Conservation (phyloP, 441 rosid species). For the Kokia cookei region DNA sequence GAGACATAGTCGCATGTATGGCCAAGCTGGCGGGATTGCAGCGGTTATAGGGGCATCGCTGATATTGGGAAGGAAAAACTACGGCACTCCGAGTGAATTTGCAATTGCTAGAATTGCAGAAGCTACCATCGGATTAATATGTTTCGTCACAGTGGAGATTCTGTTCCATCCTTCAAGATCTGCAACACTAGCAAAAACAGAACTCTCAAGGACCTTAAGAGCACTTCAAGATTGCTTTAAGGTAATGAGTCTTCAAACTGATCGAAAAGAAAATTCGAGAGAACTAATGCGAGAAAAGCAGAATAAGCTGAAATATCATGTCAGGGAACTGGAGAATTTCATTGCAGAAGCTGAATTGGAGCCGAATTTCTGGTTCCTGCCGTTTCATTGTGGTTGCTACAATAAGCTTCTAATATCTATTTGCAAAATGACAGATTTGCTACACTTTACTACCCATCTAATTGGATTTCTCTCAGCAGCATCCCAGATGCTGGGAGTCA, state of each 20-base stretch:
- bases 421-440: constrained; percentile 36
- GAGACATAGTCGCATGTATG: constrained; percentile 67
- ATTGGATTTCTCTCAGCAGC: constrained; percentile 27
- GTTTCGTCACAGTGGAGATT: constrained; percentile 47
- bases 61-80: constrained; percentile 64
- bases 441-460: constrained; percentile 27
- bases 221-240: constrained; percentile 28
- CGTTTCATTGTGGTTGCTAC: constrained; percentile 30
- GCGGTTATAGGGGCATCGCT: constrained; percentile 60
- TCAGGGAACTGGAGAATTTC: constrained; percentile 31
- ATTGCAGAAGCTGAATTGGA: constrained; percentile 52
- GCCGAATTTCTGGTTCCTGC: constrained; percentile 60
- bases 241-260: constrained; percentile 19
- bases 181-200: constrained; percentile 49
- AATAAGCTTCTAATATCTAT: constrained; percentile 32
- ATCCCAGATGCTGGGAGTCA: constrained; percentile 6
- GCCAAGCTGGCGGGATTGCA: constrained; percentile 61
- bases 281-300: constrained; percentile 29
- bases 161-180: constrained; percentile 51
- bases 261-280: constrained; percentile 16
- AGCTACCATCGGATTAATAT: constrained; percentile 55
- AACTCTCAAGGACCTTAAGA: constrained; percentile 36
- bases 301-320: constrained; percentile 29
- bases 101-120: constrained; percentile 59
- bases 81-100: constrained; percentile 54